Conservation (phyloP, 495 filamentous ascomycete species). For the Schizothecium vesticola region DNA sequence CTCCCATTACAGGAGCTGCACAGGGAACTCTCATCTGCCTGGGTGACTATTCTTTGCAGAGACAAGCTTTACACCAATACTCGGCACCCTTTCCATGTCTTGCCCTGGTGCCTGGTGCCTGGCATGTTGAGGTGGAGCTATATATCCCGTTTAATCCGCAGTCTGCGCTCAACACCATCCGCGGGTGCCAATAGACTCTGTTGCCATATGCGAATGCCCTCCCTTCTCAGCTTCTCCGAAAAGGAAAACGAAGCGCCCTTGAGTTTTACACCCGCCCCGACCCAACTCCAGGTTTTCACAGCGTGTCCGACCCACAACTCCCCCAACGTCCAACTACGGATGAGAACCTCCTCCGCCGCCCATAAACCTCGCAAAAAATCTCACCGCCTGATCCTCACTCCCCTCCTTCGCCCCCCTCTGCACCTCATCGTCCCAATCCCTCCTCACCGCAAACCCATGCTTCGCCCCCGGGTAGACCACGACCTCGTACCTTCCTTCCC, state of each 20-base stretch:
- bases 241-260: background rate
- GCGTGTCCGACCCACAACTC: no score
- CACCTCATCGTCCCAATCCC: conserved; percentile 36
- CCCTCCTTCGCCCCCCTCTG: conserved; percentile 47
- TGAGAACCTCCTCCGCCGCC: background rate
- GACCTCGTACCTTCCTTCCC: conserved; percentile 36
- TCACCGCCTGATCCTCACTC: conserved; percentile 40
- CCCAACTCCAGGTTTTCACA: no score
- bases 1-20: no score
- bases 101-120: background rate
- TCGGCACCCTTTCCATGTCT: no score
- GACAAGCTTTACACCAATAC: no score
- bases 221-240: background rate
- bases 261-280: background rate
- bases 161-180: background rate
- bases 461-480: conserved; percentile 52
- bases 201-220: background rate
- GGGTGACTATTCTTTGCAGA: no score
- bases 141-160: background rate
- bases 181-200: background rate
- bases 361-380: conserved; percentile 44
- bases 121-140: background rate
- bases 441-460: conserved; percentile 58
- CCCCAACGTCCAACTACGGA: no score
- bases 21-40: no score